Evolutionary conservation across 805 yeast genomes (phyloP).

Genomic region (Torulaspora quercuum): DNA sequence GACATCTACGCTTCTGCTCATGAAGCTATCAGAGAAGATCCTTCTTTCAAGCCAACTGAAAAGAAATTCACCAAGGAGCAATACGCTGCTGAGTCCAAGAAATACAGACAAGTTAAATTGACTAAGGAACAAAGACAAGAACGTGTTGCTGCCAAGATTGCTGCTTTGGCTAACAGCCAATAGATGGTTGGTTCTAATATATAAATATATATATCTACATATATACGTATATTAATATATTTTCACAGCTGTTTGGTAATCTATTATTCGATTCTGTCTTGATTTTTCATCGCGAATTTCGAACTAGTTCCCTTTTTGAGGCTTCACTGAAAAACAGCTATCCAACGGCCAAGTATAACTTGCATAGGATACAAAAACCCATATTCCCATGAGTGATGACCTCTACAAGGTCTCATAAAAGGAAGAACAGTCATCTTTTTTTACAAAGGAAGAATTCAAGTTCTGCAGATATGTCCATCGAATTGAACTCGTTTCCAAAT

Average conservation of each 20-base stretch:
- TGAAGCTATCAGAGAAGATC: constrained; percentile 94
- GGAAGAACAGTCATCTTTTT: constrained; percentile 32
- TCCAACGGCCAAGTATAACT: too few species aligned
- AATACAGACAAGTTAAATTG: constrained; percentile 84
- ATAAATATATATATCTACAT: constrained; percentile 2
- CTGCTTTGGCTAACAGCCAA: constrained; percentile 61
- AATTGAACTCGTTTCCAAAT: constrained; percentile 1
- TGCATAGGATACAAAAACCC: too few species aligned
- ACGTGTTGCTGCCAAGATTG: constrained; percentile 88
- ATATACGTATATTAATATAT: constrained; percentile 1
- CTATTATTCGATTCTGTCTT: not conserved
- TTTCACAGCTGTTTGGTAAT: constrained; percentile 1
- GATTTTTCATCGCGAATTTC: not conserved
- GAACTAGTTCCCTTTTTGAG: constrained; percentile 2
- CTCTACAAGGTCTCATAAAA: constrained; percentile 25
- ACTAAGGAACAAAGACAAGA: constrained; percentile 89
- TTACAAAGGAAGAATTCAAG: constrained; percentile 30
- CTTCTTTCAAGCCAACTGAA: constrained; percentile 82
- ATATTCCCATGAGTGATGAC: constrained; percentile 5
- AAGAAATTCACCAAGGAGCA: constrained; percentile 95
- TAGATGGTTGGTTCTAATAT: constrained; percentile 19
- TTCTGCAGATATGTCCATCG: constrained; percentile 18
- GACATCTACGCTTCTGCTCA: constrained; percentile 94
- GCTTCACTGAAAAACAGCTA: not conserved
- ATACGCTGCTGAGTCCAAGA: constrained; percentile 95